These are phyloP conservation scores for Malus orientalis DNA, from an alignment of 306 rosid species.

Conservation along the genomic window DNA sequence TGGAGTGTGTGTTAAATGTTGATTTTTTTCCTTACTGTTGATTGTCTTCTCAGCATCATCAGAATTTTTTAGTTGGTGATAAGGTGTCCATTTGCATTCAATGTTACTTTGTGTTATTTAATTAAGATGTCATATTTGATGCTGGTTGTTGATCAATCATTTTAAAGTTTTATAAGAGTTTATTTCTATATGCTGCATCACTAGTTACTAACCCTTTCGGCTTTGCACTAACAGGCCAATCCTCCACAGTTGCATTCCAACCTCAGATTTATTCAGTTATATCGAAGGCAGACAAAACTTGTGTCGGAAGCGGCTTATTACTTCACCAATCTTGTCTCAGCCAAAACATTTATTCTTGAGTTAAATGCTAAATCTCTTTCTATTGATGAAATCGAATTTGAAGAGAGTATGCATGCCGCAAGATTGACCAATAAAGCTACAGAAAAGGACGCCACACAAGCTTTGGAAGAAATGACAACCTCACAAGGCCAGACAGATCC, in stretches of 20 bases:
- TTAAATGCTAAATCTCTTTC: conserved; percentile 47
- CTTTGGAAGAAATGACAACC: conserved; percentile 14
- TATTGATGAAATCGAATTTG: conserved; percentile 45
- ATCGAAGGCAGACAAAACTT: conserved; percentile 59
- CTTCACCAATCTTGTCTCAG: conserved; percentile 52
- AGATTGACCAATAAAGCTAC: conserved; percentile 18
- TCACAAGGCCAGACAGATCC: conserved; percentile 17
- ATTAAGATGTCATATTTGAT: neutral
- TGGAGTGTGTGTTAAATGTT: neutral
- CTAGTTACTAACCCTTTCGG: conserved; percentile 2
- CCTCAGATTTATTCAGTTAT: conserved; percentile 54
- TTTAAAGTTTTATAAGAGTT: neutral
- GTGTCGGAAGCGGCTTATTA: conserved; percentile 46
- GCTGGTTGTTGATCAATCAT: neutral
- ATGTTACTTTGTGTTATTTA: neutral
- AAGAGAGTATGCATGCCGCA: conserved; percentile 55
- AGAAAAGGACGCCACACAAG: conserved; percentile 13
- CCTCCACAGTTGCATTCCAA: conserved; percentile 72
- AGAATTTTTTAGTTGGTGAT: neutral
- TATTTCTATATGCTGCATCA: neutral
- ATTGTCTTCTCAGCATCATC: neutral
- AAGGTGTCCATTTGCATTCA: neutral
- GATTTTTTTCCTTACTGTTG: neutral
- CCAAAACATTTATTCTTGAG: conserved; percentile 48
- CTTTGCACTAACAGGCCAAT: conserved; percentile 41